Evolutionary conservation across 345 rosid genomes (phyloP).

Genomic region (Punica granatum): DNA sequence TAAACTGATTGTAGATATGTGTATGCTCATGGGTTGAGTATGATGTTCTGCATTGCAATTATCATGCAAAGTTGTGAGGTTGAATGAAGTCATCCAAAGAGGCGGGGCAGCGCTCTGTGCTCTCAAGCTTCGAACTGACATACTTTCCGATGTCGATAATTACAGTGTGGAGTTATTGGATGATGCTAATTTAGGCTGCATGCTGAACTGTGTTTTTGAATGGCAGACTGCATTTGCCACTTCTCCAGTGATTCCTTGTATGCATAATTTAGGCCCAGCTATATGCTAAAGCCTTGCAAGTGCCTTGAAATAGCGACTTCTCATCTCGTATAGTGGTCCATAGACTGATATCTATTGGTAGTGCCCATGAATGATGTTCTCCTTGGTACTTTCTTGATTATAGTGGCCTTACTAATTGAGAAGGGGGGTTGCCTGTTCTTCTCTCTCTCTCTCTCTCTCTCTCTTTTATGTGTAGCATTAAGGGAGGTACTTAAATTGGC

Average conservation of each 20-base stretch:
- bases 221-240: not conserved
- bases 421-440: not conserved
- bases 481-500: not conserved
- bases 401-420: not conserved
- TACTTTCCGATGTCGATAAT: too few relatives aligned
- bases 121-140: too few relatives aligned
- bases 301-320: not conserved
- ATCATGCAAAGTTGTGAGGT: not conserved
- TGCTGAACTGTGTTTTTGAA: not conserved
- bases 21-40: not conserved
- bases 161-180: too few relatives aligned
- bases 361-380: not conserved
- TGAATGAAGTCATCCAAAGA: not conserved
- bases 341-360: not conserved
- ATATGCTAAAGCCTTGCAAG: too few relatives aligned
- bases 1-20: not conserved
- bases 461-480: not conserved
- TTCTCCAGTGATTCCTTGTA: not conserved
- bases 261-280: too few relatives aligned
- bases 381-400: not conserved
- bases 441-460: too few relatives aligned
- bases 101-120: too few relatives aligned
- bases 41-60: not conserved
- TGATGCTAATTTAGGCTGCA: not conserved
- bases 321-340: not conserved